Base-by-base conservation (phyloP, 176 grass and related monocot species). In the Otatea glauca region DNA sequence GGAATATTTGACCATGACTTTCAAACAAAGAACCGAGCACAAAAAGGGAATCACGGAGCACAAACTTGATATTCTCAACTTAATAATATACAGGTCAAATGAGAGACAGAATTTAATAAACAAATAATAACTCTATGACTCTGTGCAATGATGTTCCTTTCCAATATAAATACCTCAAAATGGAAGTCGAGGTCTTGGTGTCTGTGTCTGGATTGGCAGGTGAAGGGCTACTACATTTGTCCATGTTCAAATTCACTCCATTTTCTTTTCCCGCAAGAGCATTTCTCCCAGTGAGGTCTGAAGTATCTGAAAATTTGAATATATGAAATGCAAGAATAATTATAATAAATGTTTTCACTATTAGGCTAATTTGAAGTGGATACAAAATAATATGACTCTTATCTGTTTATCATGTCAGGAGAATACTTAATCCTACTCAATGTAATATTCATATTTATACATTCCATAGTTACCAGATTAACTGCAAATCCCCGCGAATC, bases 281-380 rank as follows among this genome's bases (percentile, higher is more conserved):
- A 81, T 89, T 92, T 90, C 85, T 91, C 66, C 81, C 91, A 18
- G 68, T 83, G 74, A 68, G 80, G 75, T 89, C 89, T 93, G 77
- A 74, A 55, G 60, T 82, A 68, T 75, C 12, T 87, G 55, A 39
- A 64, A 75, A 67, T 37, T 44, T 44, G 10, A 81, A 39, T 47
- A 74, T 21, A 53, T 54, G 45, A 54, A 74, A 47, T 39, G 23
- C 21, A 72, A 72, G 7, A 72, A 72, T 24, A 20, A 39, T 38
- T 80, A 79, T 53, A 63, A 79, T 53, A 63, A 63, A 68, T 20
- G 21, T 55, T 39, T 51, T 35, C 49, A 59, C 37, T 71, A 35
- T 34, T 48, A 18, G 27, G 38, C 12, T 68, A 75, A 38, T 58
- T 55, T 10, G 24, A 87, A 74, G 38, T 81, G 77, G 15, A 38